A percentile compares a stretch with the other conserved stretches of the same genome.
Conservation (phyloP, 306 rosid genomes). For the Hylodesmum podocarpum region DNA sequence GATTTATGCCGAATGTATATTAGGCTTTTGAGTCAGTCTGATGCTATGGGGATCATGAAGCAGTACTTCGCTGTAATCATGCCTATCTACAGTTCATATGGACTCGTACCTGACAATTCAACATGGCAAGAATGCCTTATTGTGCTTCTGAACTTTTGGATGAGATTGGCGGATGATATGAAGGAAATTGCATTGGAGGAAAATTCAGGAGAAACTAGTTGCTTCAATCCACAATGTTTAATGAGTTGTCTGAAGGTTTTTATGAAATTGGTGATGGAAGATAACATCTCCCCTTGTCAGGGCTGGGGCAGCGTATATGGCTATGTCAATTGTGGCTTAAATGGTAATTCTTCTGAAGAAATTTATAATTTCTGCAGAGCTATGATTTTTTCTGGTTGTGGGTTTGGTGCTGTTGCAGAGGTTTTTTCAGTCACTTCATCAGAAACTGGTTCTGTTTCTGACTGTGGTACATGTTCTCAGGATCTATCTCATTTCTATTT, state of each 20-base stretch:
- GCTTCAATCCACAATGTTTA: constrained; percentile 65
- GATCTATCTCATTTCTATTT: constrained; percentile 75
- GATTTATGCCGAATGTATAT: constrained; percentile 57
- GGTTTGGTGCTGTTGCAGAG: constrained; percentile 76
- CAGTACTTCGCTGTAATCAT: constrained; percentile 62
- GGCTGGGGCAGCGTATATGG: constrained; percentile 75
- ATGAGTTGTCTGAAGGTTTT: constrained; percentile 65
- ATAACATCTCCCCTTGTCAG: constrained; percentile 86
- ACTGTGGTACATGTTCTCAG: constrained; percentile 42
- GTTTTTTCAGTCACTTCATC: constrained; percentile 68
- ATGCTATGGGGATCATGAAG: constrained; percentile 79
- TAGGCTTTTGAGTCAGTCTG: constrained; percentile 57
- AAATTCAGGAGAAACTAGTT: constrained; percentile 41
- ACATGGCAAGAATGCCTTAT: constrained; percentile 95
- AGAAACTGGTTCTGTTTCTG: constrained; percentile 44
- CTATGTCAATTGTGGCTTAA: constrained; percentile 61
- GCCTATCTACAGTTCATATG: constrained; percentile 60
- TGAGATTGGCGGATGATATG: constrained; percentile 81
- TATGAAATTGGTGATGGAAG: constrained; percentile 84
- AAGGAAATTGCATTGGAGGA: constrained; percentile 53
- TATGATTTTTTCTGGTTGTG: constrained; percentile 93
- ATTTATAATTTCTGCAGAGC: constrained; percentile 70
- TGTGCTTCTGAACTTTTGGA: constrained; percentile 80
- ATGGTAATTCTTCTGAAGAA: constrained; percentile 58
- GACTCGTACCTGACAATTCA: constrained; percentile 75